These are phyloP conservation scores for Jatropha multifida DNA, from an alignment of 441 rosid species.

Conservation along the genomic window DNA sequence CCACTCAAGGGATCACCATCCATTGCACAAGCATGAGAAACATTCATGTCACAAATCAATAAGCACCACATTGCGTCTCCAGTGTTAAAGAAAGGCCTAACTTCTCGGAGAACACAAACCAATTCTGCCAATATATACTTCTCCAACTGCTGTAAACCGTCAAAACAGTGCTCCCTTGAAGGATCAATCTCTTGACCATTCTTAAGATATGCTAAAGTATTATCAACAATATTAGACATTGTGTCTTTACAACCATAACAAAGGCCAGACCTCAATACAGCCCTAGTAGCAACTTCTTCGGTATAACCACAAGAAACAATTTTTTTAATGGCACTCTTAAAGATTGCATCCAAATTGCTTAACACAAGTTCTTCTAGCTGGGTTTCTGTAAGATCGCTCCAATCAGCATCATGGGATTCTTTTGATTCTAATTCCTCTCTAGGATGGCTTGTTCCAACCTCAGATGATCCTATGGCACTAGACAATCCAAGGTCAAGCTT, in stretches of 20 bases:
- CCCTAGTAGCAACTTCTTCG: slow-evolving; percentile 77
- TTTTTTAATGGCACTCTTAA: slow-evolving; percentile 77
- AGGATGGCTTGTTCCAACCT: slow-evolving; percentile 44
- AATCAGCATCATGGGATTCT: slow-evolving; percentile 67
- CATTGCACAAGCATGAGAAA: slow-evolving; percentile 89
- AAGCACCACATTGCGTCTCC: slow-evolving; percentile 99
- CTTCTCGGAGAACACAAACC: slow-evolving; percentile 83
- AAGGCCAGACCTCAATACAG: slow-evolving; percentile 77
- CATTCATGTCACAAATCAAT: slow-evolving; percentile 92
- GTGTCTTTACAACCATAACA: slow-evolving; percentile 81
- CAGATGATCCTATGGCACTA: slow-evolving; percentile 33
- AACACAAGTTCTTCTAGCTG: slow-evolving; percentile 76
- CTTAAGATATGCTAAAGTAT: slow-evolving; percentile 60
- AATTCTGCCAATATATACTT: slow-evolving; percentile 79
- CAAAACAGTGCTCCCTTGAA: slow-evolving; percentile 62
- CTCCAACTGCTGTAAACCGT: slow-evolving; percentile 85
- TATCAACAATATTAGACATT: slow-evolving; percentile 77
- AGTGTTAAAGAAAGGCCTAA: slow-evolving; percentile 76
- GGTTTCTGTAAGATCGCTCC: slow-evolving; percentile 79
- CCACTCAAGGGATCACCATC: slow-evolving; percentile 59
- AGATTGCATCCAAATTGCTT: slow-evolving; percentile 63
- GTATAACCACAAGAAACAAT: slow-evolving; percentile 63
- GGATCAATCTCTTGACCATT: slow-evolving; percentile 56
- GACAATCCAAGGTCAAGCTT: slow-evolving; percentile 66
- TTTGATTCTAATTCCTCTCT: slow-evolving; percentile 46